These are phyloP conservation scores for Talaromyces sp. DNA, from an alignment of 2,329 filamentous ascomycete genomes.

Conservation along the genomic window DNA sequence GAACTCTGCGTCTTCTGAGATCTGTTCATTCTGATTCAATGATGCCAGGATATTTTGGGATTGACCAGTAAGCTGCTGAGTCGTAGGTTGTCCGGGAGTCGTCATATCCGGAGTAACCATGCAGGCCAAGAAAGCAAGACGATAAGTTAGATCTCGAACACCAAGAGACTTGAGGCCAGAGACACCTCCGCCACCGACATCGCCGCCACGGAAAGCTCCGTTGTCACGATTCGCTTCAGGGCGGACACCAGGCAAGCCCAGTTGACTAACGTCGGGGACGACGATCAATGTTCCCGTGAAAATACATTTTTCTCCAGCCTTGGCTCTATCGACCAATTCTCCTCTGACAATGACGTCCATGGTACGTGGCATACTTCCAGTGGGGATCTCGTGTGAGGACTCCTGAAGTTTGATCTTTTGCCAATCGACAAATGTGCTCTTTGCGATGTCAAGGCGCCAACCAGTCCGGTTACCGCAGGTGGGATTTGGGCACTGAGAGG, in stretches of 20 bases:
- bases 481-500: conserved; percentile 85
- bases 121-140: conserved; percentile 91
- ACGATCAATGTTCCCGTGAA: conserved; percentile 96
- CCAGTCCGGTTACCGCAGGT: conserved; percentile 82
- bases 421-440: conserved; percentile 98
- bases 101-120: conserved; percentile 91
- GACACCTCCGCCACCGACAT: conserved; percentile 78
- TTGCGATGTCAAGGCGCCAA: conserved; percentile 96
- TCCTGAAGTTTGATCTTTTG: conserved; percentile 98
- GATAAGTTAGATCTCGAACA: conserved; percentile 91
- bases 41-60: conserved; percentile 80
- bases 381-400: conserved; percentile 96
- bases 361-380: conserved; percentile 95
- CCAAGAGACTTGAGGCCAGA: conserved; percentile 86
- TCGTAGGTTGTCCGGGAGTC: conserved; percentile 68
- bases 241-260: conserved; percentile 79
- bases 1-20: conserved; percentile 72
- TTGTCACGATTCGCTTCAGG: conserved; percentile 82
- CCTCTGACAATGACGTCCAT: conserved; percentile 95
- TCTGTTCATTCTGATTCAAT: conserved; percentile 65
- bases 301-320: conserved; percentile 96
- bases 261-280: conserved; percentile 91
- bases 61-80: conserved; percentile 64
- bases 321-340: conserved; percentile 95
- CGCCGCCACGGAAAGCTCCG: conserved; percentile 66